Base-by-base conservation (phyloP, 257 asterid genomes). In the Solanum clarkiae region DNA sequence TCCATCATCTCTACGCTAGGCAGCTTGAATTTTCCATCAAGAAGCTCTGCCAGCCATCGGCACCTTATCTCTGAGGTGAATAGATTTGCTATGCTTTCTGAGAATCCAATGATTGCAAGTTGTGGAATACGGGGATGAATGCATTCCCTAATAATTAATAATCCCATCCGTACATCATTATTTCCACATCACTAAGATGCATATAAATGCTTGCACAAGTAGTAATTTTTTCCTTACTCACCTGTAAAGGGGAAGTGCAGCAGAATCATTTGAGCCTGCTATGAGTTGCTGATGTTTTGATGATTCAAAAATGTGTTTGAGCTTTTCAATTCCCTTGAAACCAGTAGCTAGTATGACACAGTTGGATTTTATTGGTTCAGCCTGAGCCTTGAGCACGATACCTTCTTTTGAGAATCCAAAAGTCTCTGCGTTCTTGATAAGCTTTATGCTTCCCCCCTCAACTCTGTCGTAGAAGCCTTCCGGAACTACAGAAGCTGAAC, bases 1-100 rank as follows among this genome's bases (percentile, higher is more conserved):
- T 90, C 94, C 93, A 90, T 90, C 53, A 87, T 92, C 51, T 80
- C 55, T 14, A 88, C 55, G 62, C 87, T 91, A 11, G 96, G 94
- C n/a, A 90, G 81, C 87, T 87, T 87, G 82, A 92, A 89, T 5
- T 81, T 88, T 16, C 89, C 92, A 75, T 84, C 91, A 40, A 92
- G 91, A 83, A 90, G 89, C 87, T 88, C 90, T 22, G 81, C 90
- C 32, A 89, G 55, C 93, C 95, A 91, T 32, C 88, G 72, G 16
- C 93, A 86, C 75, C 75, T 66, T 15, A 32, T 66, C 32, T 66
- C 74, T 1, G 87, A 86, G 1, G 94, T 89, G 77, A 59, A 88
- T n/a, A 92, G 70, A 63, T 92, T 89, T 20, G 92, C 44, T 16
- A 84, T 13, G 29, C 90, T 87, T 74, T 89, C 94, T 10, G 92